Base-by-base conservation (phyloP, 225 moss, liverwort and hornwort genomes). In the Physcomitrellopsis africana region DNA sequence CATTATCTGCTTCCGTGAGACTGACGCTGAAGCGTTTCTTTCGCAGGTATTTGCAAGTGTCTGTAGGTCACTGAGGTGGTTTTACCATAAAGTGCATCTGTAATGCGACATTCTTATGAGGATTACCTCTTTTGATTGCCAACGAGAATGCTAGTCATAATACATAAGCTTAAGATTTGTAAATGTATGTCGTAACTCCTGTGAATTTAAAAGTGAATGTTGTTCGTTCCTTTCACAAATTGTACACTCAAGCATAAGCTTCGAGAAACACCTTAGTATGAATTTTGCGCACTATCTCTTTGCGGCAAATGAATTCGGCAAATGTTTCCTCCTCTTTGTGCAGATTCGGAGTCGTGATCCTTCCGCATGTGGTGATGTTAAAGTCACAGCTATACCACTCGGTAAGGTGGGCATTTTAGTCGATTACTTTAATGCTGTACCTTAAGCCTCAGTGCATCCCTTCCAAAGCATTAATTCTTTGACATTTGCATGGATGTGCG, bases 1-100 rank as follows among this genome's bases (percentile, higher is more conserved):
- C 23, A 80, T 99, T 67, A 95, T 99, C 66, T 99, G 99, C 80
- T 99, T 99, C 83, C 87, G 95, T 60, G 86, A 93, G 52, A 82
- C 76, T 74, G 99, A 99, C 73, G 99, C 99, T 65, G 84, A 93
- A 77, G 82, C 99, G 32, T 87, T 99, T 75, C 95, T 95, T 74
- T 87, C 95, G 53, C 99, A 99, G 92, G 96, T 96, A 72, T 52
- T 65, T 60, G 46, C n/a, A 4, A 37, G 32, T 37, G 32, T 37
- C 32, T 37, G 32, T 37, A 63, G 18, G 41, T 66, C 13, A 2
- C 17, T 43, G 26, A 57, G 58, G 43, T 54, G 54, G 23, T 75
- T 63, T 32, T 60, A 16, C 2, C 45, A 60, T 12, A 8, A 37
- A 54, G 55, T 27, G 5, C 27, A 13, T 27, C 60, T 11, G 11